Evolutionary conservation across 768 basidiomycete genomes (phyloP).

Genomic region (Suillus bovinus): DNA sequence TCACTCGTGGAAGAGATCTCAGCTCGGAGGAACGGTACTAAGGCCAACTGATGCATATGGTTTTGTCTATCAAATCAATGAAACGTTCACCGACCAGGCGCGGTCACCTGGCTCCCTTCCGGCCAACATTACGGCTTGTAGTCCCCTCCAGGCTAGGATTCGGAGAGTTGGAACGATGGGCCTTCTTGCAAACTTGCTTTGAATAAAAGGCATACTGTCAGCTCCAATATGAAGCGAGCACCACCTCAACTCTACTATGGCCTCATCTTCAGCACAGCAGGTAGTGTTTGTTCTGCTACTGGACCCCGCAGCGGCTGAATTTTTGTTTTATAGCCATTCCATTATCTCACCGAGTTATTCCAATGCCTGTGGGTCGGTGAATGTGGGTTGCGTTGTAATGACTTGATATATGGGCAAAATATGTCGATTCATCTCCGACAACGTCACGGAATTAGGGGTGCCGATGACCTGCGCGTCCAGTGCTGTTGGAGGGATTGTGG

Average conservation of each 20-base stretch:
- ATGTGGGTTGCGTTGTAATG: neutral
- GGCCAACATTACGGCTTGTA: neutral
- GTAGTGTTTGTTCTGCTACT: neutral
- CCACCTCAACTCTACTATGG: neutral
- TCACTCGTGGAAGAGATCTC: neutral
- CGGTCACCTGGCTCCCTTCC: neutral
- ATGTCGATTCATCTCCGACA: slow-evolving; percentile 24
- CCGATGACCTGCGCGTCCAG: slow-evolving; percentile 10
- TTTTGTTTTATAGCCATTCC: neutral
- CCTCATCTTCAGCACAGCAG: neutral
- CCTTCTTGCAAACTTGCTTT: neutral
- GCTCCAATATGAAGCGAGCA: neutral
- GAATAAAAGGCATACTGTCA: neutral
- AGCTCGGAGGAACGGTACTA: neutral
- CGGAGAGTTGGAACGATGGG: neutral
- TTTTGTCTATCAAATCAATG: neutral
- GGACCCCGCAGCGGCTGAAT: neutral
- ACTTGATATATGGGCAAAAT: neutral
- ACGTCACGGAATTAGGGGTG: slow-evolving; percentile 19
- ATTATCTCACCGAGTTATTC: neutral
- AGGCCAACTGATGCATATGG: neutral
- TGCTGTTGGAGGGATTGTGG: slow-evolving; percentile 25
- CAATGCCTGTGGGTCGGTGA: neutral
- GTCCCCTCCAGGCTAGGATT: neutral
- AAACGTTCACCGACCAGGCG: neutral